Percentiles rank a stretch among this genome's conserved stretches.
Conservation (phyloP, 2,329 filamentous ascomycete genomes). For the Fusarium brevicatenulatum region DNA sequence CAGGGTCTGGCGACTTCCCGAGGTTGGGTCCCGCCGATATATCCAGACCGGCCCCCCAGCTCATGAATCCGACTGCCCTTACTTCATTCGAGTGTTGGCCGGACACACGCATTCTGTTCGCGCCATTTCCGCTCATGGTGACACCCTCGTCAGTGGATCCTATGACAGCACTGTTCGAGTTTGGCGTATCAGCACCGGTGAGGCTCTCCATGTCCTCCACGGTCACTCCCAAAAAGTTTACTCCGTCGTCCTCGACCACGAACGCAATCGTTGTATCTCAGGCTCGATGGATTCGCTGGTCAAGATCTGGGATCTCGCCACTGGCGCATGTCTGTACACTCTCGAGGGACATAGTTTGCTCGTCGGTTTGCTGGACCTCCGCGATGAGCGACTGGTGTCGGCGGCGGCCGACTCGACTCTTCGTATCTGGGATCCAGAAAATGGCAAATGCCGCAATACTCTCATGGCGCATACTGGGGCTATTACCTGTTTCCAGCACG, state of each 20-base stretch:
- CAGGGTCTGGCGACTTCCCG: conserved; percentile 92
- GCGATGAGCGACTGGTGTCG: conserved; percentile 89
- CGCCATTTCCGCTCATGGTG: conserved; percentile 92
- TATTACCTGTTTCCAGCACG: conserved; percentile 98
- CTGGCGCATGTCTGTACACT: conserved; percentile 84
- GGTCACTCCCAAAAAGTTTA: conserved; percentile 96
- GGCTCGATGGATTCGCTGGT: conserved; percentile 98
- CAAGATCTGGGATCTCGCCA: conserved; percentile 96
- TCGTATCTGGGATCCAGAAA: conserved; percentile 96
- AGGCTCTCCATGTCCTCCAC: conserved; percentile 82
- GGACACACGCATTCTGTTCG: conserved; percentile 95
- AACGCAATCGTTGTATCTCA: conserved; percentile 94
- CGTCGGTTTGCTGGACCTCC: conserved; percentile 89
- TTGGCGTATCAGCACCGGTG: conserved; percentile 97
- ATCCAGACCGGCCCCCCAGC: conserved; percentile 81
- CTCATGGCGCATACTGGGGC: conserved; percentile 94
- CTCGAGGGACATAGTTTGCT: conserved; percentile 93
- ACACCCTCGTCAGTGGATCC: conserved; percentile 96
- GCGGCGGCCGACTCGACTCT: conserved; percentile 95
- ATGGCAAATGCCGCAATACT: conserved; percentile 87
- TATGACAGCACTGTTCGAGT: conserved; percentile 96
- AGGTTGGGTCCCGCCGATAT: conserved; percentile 78
- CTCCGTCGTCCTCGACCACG: conserved; percentile 92
- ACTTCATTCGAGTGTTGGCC: conserved; percentile 86
- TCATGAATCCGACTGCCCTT: conserved; percentile 85